These are phyloP conservation scores for Fusarium transvaalense DNA, from an alignment of 2,329 filamentous ascomycete genomes.

Conservation along the genomic window DNA sequence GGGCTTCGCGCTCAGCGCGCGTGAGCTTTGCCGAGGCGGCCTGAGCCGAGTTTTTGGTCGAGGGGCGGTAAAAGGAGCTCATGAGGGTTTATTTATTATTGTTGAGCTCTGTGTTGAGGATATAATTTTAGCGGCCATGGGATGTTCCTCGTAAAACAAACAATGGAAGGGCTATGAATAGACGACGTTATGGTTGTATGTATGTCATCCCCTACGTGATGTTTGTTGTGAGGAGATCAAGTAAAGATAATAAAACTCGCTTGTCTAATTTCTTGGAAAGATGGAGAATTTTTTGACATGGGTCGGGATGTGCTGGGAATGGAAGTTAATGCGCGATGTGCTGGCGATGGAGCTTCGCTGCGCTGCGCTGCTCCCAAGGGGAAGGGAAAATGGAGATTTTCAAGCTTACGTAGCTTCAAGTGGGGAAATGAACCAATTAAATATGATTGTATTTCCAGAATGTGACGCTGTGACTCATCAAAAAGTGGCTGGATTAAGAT, in stretches of 20 bases:
- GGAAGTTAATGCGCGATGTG: constrained; percentile 15
- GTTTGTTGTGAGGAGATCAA: not conserved
- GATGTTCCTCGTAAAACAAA: not conserved
- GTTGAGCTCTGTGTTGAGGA: constrained; percentile 8
- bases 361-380: not conserved
- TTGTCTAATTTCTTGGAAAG: not conserved
- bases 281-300: constrained; percentile 8
- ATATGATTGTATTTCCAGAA: not conserved
- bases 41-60: constrained; percentile 21
- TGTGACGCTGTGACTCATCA: constrained; percentile 11
- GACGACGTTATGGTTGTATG: not conserved
- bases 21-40: constrained; percentile 30
- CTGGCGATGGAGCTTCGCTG: constrained; percentile 1
- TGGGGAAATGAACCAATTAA: not conserved
- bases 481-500: not conserved
- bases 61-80: constrained; percentile 34
- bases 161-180: no score
- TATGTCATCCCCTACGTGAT: constrained; percentile 3
- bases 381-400: constrained; percentile 7
- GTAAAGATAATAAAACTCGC: constrained; percentile 2
- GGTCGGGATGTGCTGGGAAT: constrained; percentile 6
- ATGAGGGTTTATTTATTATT: constrained; percentile 12
- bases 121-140: not conserved
- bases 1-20: constrained; percentile 24
- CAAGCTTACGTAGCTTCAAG: constrained; percentile 11